Percentiles rank a stretch among this genome's conserved stretches.
These are phyloP conservation scores for Rubia occidens DNA, from an alignment of 305 asterid species.

Conservation along the genomic window DNA sequence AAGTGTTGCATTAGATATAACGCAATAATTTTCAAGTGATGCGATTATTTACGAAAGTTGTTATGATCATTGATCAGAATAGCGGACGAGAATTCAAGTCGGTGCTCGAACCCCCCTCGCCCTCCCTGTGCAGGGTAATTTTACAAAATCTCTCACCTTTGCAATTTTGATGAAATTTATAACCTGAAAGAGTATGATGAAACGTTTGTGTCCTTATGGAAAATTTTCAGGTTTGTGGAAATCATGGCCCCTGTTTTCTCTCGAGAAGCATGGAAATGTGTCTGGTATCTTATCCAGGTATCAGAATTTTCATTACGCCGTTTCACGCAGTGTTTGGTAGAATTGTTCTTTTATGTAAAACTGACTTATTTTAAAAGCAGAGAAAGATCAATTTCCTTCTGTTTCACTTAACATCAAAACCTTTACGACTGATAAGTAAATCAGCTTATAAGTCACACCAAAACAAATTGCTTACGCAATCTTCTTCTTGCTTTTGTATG, in stretches of 20 bases:
- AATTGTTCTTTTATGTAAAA: too few relatives aligned
- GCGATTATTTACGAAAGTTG: background rate
- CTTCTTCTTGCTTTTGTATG: background rate
- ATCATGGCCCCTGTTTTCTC: conserved; percentile 96
- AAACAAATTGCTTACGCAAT: background rate
- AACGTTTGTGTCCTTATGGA: background rate
- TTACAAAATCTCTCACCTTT: background rate
- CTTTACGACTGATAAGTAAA: too few relatives aligned
- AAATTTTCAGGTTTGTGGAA: conserved; percentile 61
- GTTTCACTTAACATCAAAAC: too few relatives aligned
- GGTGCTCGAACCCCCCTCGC: conserved; percentile 67
- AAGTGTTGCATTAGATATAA: background rate
- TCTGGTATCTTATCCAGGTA: conserved; percentile 59
- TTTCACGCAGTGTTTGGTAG: too few relatives aligned
- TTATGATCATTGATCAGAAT: conserved; percentile 31
- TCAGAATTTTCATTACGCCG: too few relatives aligned
- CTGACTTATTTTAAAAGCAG: too few relatives aligned
- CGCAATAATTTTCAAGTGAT: background rate
- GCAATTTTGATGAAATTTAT: background rate
- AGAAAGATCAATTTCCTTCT: too few relatives aligned
- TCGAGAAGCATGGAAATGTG: conserved; percentile 73
- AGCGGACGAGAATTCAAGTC: conserved; percentile 50
- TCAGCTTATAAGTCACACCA: too few relatives aligned
- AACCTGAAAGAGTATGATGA: background rate
- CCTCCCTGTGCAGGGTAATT: conserved; percentile 82